Evolutionary conservation across 164 flowering plant genomes (phyloP).

Genomic region (Brasenia schreberi): DNA sequence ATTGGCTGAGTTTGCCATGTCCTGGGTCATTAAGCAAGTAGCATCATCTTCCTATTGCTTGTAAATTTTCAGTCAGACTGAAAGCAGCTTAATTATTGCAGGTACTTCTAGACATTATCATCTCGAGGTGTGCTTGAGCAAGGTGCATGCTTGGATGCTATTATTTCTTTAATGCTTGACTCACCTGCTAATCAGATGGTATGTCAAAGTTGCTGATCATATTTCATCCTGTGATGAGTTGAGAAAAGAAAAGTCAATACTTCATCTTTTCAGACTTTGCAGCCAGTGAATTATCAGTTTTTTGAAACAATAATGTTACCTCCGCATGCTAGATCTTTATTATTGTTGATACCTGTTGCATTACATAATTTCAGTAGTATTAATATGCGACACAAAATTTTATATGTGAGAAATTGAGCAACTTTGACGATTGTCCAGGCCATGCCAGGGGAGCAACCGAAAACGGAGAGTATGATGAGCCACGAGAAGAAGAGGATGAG

Average conservation of each 20-base stretch:
- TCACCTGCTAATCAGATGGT: constrained; percentile 87
- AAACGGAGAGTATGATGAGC: constrained; percentile 58
- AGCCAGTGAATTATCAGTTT: too few species aligned
- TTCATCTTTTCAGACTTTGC: too few species aligned
- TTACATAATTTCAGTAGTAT: too few species aligned
- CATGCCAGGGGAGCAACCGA: constrained; percentile 65
- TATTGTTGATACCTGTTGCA: too few species aligned
- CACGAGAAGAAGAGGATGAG: constrained; percentile 65
- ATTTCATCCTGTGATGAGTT: neutral
- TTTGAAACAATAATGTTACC: too few species aligned
- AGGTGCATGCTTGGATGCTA: constrained; percentile 89
- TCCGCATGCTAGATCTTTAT: too few species aligned
- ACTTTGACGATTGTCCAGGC: constrained; percentile 82
- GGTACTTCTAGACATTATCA: constrained; percentile 69
- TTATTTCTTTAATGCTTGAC: constrained; percentile 76
- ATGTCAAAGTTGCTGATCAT: constrained; percentile 4
- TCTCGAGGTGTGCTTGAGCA: constrained; percentile 64
- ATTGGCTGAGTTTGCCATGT: too few species aligned
- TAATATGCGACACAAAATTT: too few species aligned
- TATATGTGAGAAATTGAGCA: too few species aligned
- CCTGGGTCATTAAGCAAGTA: too few species aligned
- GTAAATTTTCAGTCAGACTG: neutral
- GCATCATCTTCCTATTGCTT: too few species aligned
- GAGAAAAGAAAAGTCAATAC: too few species aligned
- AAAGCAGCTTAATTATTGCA: constrained; percentile 9